Base-by-base conservation (phyloP, 192 early-diverging fungal species). In the Chytriomyces sp. region DNA sequence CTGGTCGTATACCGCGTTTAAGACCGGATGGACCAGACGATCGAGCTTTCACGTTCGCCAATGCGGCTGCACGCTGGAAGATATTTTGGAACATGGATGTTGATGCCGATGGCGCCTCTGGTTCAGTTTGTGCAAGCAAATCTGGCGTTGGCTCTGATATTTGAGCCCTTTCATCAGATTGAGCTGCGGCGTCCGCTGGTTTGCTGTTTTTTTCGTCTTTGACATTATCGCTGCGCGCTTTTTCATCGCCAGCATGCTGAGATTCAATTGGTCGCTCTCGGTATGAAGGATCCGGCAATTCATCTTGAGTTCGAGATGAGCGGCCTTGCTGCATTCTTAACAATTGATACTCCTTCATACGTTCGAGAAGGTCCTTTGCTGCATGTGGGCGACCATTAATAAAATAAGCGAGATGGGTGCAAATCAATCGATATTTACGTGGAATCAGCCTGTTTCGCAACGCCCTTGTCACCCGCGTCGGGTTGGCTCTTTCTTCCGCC, bases 401-500 rank as follows among this genome's bases (percentile, higher is more conserved):
- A 3, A 13, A n/a, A n/a, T 1, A 16, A 59, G 20, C 13, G 5
- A 0, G 57, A 59, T 59, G 0, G n/a, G 0, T 35, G 35, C 35
- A 1, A 0, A 35, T 35, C 2, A 2, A 35, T 35, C 10, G 18
- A 47, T 66, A 64, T 61, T 44, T 64, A 75, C 72, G 72, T 46
- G 63, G 26, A 16, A 18, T 8, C 20, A 67, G 9, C 63, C 53
- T 35, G 45, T 67, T 76, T 47, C 45, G 46, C 23, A 76, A 43
- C 47, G 53, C 48, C 7, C 18, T 18, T 11, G 35, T 76, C 6
- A 76, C 47, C 35, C 47, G 46, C n/a, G 16, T 45, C 13, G 45
- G 45, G 20, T 67, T 10, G 64, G 16, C 45, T 47, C 64, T 7
- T 35, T 76, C 74, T 44, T 76, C 74, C 28, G 45, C 8, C 44